A percentile compares a stretch with the other conserved stretches of the same genome.
phyloP scores from a whole-genome alignment of 2,329 filamentous ascomycete species.

The Curvularia sp. region DNA sequence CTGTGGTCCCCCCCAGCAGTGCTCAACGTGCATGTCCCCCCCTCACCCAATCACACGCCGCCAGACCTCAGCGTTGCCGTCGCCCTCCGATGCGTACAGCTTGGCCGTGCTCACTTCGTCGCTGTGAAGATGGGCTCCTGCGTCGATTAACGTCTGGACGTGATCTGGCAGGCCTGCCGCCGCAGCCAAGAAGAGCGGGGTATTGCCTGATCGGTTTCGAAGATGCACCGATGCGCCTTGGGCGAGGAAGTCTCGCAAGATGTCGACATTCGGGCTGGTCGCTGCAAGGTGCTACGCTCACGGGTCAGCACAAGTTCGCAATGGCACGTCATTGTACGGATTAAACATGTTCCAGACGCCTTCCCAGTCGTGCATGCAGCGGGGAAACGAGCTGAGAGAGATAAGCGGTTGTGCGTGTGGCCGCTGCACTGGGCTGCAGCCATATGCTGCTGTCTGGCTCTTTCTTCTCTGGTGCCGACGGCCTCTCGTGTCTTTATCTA shows the following conservation, averaged over 20 bases:
- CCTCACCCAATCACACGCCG: conserved; percentile 44
- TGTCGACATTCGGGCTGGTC: conserved; percentile 61
- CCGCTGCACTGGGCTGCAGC: conserved; percentile 30
- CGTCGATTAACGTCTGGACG: conserved; percentile 61
- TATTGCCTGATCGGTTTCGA: conserved; percentile 64
- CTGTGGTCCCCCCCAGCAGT: conserved; percentile 34
- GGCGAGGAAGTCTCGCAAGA: conserved; percentile 63
- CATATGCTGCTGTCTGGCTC: conserved; percentile 36
- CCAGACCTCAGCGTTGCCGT: conserved; percentile 46
- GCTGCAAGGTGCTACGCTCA: conserved; percentile 63
- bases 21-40: conserved; percentile 14
- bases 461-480: conserved; percentile 33
- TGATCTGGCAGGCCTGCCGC: conserved; percentile 63
- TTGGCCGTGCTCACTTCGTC: conserved; percentile 63
- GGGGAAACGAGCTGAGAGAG: conserved; percentile 31
- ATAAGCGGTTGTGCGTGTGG: conserved; percentile 40
- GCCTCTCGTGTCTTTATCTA: conserved; percentile 36
- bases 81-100: conserved; percentile 50
- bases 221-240: conserved; percentile 67
- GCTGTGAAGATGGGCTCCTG: conserved; percentile 66
- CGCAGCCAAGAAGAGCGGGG: conserved; percentile 66
- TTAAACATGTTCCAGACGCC: conserved; percentile 33
- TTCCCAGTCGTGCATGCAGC: conserved; percentile 18
- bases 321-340: conserved; percentile 39
- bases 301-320: conserved; percentile 42